Evolutionary conservation across 148 eudicot genomes (phyloP).

Genomic region (Simmondsia chinensis): DNA sequence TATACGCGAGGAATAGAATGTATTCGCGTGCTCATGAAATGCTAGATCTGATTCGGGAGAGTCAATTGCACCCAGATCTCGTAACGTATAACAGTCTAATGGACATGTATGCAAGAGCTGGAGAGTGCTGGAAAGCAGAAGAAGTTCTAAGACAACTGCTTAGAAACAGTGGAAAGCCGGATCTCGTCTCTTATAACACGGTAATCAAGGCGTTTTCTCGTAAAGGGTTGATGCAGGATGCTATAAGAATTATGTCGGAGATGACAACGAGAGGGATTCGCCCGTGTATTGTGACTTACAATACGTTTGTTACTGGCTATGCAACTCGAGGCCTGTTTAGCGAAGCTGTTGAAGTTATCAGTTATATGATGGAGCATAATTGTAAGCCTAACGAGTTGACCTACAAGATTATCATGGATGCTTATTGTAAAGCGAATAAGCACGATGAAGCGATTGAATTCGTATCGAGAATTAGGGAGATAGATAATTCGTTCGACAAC

Average conservation of each 20-base stretch:
- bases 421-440: slow-evolving; percentile 63
- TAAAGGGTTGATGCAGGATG: slow-evolving; percentile 79
- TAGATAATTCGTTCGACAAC: slow-evolving; percentile 39
- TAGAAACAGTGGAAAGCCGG: slow-evolving; percentile 46
- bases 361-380: slow-evolving; percentile 62
- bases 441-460: slow-evolving; percentile 65
- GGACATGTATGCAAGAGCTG: slow-evolving; percentile 79
- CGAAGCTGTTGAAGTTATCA: slow-evolving; percentile 65
- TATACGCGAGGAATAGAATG: slow-evolving; percentile 58
- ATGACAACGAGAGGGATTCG: slow-evolving; percentile 69
- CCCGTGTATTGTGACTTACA: slow-evolving; percentile 82
- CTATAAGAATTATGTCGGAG: slow-evolving; percentile 53
- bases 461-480: slow-evolving; percentile 42
- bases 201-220: slow-evolving; percentile 87
- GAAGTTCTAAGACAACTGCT: slow-evolving; percentile 47
- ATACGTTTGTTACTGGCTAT: slow-evolving; percentile 79
- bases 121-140: slow-evolving; percentile 86
- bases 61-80: slow-evolving; percentile 65
- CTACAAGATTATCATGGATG: slow-evolving; percentile 65
- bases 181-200: slow-evolving; percentile 78
- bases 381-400: slow-evolving; percentile 78
- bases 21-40: slow-evolving; percentile 67
- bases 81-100: slow-evolving; percentile 76
- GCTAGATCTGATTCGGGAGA: slow-evolving; percentile 32
- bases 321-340: slow-evolving; percentile 50